Evolutionary conservation across 768 basidiomycete species (phyloP), one percentile per base, ranked within the genome.

Genomic region (Psilocybe azurescens): DNA sequence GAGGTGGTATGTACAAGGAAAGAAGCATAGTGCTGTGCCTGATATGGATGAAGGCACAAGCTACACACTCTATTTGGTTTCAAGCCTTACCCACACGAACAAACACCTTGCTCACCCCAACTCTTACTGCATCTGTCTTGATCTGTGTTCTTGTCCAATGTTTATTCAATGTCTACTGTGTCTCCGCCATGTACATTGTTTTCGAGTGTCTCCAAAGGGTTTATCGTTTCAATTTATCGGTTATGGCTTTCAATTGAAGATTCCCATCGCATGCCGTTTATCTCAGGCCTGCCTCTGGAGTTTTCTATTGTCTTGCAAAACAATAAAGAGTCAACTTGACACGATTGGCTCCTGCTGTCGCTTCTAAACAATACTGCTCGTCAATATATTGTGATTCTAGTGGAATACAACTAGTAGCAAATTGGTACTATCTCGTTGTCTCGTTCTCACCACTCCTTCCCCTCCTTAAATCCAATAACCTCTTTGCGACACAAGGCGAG

Each of bases 1-100:
- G 10, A 20, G 44, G 30, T 48, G 24, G 44, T 36, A 28, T 9
- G 9, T 51, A 58, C 44, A 58, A 54, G 58, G 32, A 28, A 56
- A 52, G 55, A 52, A 39, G 38, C 18, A 41, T 30, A 60, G 55
- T 24, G 50, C 14, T 24, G 41, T 28, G 20, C 64, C 60, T 46
- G 52, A 63, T 56, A 14, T 29, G 59, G 65, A 66, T 65, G 47
- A 67, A 70, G 54, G 66, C n/a, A 60, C 47, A 63, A 65, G 57
- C 53, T 29, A 30, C 10, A 16, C 9, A n/a, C 60, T 53, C 2
- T 64, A 39, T 64, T 60, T 60, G 58, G 62, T 56, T 58, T 38
- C 24, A 54, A 58, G 48, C 14, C 53, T 29, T 59, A 61, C 56
- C 57, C 57, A 65, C 58, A 59, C 58, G 20, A 30, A 59, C 55